Base-by-base conservation (phyloP, 176 grass and related monocot genomes). In the Neostapfia colusana region DNA sequence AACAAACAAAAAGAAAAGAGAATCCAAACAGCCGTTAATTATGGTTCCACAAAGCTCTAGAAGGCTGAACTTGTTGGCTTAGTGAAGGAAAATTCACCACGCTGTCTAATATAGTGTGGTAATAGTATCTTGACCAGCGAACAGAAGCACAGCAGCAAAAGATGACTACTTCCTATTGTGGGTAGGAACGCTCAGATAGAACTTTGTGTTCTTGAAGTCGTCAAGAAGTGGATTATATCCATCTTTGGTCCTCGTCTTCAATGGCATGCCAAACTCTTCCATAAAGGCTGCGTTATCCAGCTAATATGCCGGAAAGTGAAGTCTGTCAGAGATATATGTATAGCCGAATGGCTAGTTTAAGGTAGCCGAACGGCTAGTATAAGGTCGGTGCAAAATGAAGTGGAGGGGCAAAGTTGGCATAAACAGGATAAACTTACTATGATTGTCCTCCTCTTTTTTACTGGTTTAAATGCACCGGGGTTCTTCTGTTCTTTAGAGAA, bases 141-240 rank as follows among this genome's bases (percentile, higher is more conserved):
- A 37, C 26, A 46, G 11, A 68, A 57, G 54, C 7, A n/a, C 4
- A 51, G 42, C 10, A 35, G 54, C 8, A 23, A 8, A 57, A n/a
- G 35, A 27, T 20, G 40, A 36, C 59, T 90, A 97, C 65, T 83
- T 65, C 57, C 60, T 84, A 73, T 90, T 95, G 34, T 95, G 95
- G 23, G 95, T 95, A 23, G 91, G 95, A 35, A 99, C 89, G 25
- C 91, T 98, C 27, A 92, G 64, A 84, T 99, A 95, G 70, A 99
- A 95, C 59, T 90, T 98, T 0, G 95, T 98, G 79, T 95, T 95
- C 82, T 78, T 95, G 80, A 99, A 99, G 81, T 99, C 89, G 77
- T 99, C 89, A 37, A 92, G 82, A 36, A 99, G 89, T 71, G 91
- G 95, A 88, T 95, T 99, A 11, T 92, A 95, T 56, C 91, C 91